A percentile compares a stretch with the other conserved stretches of the same genome.
These are phyloP conservation scores for Gnetum montanum DNA, from an alignment of 75 land plant genomes.

Conservation along the genomic window DNA sequence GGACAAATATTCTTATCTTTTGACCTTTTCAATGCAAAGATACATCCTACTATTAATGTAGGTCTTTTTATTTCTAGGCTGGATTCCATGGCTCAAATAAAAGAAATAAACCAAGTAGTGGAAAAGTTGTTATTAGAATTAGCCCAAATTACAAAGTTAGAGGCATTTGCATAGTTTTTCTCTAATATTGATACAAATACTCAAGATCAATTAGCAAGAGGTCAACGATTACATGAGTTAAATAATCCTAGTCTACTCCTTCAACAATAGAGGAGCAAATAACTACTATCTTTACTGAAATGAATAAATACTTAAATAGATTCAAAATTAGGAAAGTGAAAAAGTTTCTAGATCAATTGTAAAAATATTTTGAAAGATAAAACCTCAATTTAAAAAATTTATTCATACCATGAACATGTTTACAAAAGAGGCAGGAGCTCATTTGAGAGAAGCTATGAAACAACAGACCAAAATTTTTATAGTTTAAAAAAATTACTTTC, in stretches of 20 bases:
- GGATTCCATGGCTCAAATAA: background rate
- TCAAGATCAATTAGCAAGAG: background rate
- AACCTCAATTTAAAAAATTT: too few relatives aligned
- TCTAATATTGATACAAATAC: background rate
- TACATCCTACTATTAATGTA: constrained; percentile 1
- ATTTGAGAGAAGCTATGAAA: too few relatives aligned
- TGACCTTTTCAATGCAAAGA: background rate
- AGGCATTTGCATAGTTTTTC: background rate
- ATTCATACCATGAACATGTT: too few relatives aligned
- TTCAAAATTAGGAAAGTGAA: too few relatives aligned
- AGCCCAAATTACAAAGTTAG: background rate
- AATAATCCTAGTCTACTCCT: background rate
- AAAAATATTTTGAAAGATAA: too few relatives aligned
- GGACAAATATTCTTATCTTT: background rate
- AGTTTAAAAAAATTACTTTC: too few relatives aligned
- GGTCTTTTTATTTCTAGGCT: background rate
- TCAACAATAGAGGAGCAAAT: background rate
- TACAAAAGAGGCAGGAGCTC: too few relatives aligned
- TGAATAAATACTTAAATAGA: background rate
- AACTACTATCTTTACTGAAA: background rate
- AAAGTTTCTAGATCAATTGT: too few relatives aligned
- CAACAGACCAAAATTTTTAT: too few relatives aligned
- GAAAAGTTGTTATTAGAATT: background rate
- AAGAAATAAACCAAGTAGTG: background rate
- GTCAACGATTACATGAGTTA: background rate